Percentiles rank a stretch among this genome's conserved stretches.
phyloP scores from a whole-genome alignment of 2,329 filamentous ascomycete genomes.

The Furcasterigmium sp. region DNA sequence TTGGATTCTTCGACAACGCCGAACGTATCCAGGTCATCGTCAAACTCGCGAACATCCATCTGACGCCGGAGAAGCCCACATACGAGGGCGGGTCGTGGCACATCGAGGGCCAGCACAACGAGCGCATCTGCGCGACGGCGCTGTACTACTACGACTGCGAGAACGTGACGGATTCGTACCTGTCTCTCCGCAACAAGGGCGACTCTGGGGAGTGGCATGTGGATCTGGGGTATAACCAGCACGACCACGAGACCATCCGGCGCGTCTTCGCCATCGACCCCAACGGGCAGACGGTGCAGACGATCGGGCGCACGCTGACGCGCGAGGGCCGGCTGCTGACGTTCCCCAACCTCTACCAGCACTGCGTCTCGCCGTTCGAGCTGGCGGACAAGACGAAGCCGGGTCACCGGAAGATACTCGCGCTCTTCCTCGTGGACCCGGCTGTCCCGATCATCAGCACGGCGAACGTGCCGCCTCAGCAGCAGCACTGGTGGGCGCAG shows the following conservation, averaged over 20 bases:
- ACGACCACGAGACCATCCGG: constrained; percentile 25
- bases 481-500: constrained; percentile 28
- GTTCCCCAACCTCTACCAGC: constrained; percentile 51
- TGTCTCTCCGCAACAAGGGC: constrained; percentile 43
- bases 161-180: constrained; percentile 49
- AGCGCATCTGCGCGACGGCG: constrained; percentile 58
- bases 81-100: constrained; percentile 53
- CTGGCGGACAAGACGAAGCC: constrained; percentile 45
- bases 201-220: constrained; percentile 20
- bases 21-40: constrained; percentile 54
- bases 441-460: constrained; percentile 35
- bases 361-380: constrained; percentile 44
- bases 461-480: constrained; percentile 39
- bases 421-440: constrained; percentile 58
- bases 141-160: constrained; percentile 57
- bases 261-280: constrained; percentile 26
- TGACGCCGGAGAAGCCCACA: constrained; percentile 50
- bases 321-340: constrained; percentile 42
- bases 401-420: constrained; percentile 55
- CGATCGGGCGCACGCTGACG: constrained; percentile 42
- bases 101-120: constrained; percentile 51
- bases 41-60: constrained; percentile 56
- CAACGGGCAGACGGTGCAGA: constrained; percentile 22
- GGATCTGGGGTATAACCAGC: constrained; percentile 22
- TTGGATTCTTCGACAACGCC: constrained; percentile 8